A percentile compares a stretch with the other conserved stretches of the same genome.
These are phyloP conservation scores for Pseudogymnoascus sp. DNA, from an alignment of 2,329 filamentous ascomycete genomes.

Conservation along the genomic window DNA sequence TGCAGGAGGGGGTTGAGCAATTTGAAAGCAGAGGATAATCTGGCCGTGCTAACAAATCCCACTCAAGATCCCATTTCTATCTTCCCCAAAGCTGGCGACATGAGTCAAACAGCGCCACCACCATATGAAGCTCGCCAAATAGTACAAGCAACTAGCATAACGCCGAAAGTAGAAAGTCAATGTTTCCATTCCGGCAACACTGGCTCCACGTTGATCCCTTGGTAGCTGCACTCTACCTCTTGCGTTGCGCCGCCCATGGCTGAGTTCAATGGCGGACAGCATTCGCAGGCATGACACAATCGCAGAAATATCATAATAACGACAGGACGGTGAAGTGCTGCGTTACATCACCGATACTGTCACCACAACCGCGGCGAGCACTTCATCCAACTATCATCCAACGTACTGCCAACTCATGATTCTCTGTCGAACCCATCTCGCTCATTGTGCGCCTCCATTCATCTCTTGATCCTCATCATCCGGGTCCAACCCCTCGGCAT, in stretches of 20 bases:
- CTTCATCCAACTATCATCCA: neutral
- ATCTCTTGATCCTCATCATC: constrained; percentile 49
- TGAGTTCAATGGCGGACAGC: neutral
- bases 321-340: neutral
- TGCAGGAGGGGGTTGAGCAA: neutral
- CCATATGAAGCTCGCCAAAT: neutral
- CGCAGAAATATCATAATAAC: neutral
- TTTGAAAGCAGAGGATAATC: neutral
- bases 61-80: neutral
- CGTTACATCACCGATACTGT: neutral
- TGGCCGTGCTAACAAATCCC: neutral
- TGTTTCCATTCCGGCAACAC: neutral
- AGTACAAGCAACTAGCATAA: neutral
- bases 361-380: neutral
- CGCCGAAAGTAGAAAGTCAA: neutral
- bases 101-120: neutral
- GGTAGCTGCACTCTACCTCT: neutral
- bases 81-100: neutral
- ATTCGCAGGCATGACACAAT: neutral
- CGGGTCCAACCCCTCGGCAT: constrained; percentile 58
- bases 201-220: neutral
- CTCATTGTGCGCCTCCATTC: constrained; percentile 22
- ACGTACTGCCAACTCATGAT: neutral
- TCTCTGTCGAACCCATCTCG: constrained; percentile 6
- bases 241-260: neutral